Evolutionary conservation across 768 basidiomycete species (phyloP).

Genomic region (Pleurotus salmoneostramineus): DNA sequence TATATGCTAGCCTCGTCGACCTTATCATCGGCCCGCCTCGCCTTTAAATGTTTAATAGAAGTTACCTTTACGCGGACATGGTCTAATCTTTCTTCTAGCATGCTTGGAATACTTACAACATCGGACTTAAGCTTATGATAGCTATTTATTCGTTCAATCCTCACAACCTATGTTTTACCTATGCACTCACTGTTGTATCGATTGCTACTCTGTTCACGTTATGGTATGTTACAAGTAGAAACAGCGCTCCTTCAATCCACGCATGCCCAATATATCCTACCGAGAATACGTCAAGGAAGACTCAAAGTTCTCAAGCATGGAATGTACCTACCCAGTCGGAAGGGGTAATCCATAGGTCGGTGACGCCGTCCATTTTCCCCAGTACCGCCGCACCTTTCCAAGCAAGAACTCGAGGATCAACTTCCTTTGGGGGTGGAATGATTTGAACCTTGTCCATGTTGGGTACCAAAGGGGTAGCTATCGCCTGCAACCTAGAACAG

Average conservation of each 20-base stretch:
- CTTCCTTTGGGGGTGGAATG: conserved; percentile 90
- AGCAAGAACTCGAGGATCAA: conserved; percentile 83
- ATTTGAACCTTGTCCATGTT: conserved; percentile 89
- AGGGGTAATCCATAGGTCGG: conserved; percentile 85
- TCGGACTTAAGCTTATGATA: conserved; percentile 1
- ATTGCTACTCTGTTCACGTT: conserved; percentile 8
- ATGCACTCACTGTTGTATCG: conserved; percentile 7
- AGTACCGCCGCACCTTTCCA: conserved; percentile 97
- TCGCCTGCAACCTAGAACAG: conserved; percentile 63
- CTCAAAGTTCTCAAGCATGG: neutral
- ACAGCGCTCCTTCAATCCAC: conserved; percentile 77
- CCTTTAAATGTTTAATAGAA: neutral
- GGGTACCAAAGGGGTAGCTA: conserved; percentile 75
- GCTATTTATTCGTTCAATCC: neutral
- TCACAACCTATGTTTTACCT: neutral
- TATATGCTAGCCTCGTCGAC: neutral
- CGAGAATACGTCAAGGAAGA: conserved; percentile 5
- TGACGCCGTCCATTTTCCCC: conserved; percentile 85
- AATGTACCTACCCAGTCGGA: conserved; percentile 75
- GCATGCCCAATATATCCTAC: conserved; percentile 76
- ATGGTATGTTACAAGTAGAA: conserved; percentile 56
- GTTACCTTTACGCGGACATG: neutral
- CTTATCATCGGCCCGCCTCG: neutral
- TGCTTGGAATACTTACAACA: neutral
- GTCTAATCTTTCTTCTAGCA: conserved; percentile 2